Evolutionary conservation across 2,329 filamentous ascomycete species (phyloP).

Genomic region (Calonectria pteridis): DNA sequence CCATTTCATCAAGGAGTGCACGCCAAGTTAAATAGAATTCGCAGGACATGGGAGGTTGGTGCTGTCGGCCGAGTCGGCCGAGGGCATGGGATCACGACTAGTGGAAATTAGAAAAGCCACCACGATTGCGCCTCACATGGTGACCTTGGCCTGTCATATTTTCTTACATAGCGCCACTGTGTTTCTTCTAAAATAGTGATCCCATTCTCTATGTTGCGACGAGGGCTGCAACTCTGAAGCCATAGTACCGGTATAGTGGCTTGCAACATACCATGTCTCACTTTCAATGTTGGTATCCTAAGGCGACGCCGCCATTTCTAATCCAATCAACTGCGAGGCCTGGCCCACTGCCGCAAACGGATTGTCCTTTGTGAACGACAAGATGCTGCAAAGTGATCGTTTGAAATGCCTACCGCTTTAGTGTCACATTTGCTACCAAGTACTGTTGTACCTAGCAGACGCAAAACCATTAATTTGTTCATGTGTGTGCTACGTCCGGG

Average conservation of each 20-base stretch:
- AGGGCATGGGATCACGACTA: background rate
- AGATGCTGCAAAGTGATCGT: background rate
- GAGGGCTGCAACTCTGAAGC: background rate
- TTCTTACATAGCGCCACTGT: too few relatives aligned
- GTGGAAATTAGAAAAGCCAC: background rate
- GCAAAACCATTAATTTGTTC: background rate
- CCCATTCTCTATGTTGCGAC: background rate
- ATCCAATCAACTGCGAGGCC: background rate
- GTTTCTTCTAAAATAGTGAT: background rate
- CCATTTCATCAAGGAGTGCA: background rate
- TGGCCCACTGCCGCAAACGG: background rate
- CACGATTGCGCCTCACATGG: background rate
- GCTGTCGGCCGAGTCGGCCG: conserved; percentile 35
- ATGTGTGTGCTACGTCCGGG: background rate
- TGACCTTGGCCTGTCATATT: too few relatives aligned
- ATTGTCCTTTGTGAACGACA: background rate
- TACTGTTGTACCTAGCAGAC: background rate
- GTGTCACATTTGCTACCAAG: background rate
- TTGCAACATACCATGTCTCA: background rate
- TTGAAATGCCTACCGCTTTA: background rate
- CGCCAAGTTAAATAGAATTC: background rate
- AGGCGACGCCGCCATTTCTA: background rate
- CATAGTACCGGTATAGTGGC: too few relatives aligned
- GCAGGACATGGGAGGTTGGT: background rate
- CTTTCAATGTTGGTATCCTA: background rate